These are phyloP conservation scores for Populus euphratica DNA, from an alignment of 345 rosid species.

Conservation along the genomic window DNA sequence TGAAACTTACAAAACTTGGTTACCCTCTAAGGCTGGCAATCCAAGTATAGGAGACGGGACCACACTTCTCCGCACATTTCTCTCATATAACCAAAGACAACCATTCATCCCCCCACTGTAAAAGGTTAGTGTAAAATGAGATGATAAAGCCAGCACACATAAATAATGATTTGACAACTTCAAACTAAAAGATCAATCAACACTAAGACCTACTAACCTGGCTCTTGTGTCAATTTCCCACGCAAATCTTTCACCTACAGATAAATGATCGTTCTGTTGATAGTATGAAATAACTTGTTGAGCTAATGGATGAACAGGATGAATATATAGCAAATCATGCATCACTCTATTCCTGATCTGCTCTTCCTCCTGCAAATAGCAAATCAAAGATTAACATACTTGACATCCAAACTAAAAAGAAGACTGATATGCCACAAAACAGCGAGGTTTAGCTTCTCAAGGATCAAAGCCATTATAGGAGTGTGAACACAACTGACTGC, in stretches of 20 bases:
- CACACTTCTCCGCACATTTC: slow-evolving; percentile 44
- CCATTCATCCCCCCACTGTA: slow-evolving; percentile 95
- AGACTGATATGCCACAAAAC: neutral
- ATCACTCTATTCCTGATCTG: slow-evolving; percentile 71
- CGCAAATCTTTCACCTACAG: slow-evolving; percentile 41
- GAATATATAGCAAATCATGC: slow-evolving; percentile 80
- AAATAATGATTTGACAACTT: slow-evolving; percentile 5
- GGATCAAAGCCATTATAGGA: neutral
- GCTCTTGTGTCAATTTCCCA: slow-evolving; percentile 48
- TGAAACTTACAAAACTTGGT: slow-evolving; percentile 63
- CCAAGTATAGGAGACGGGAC: slow-evolving; percentile 68
- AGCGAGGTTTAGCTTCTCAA: neutral
- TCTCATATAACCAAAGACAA: slow-evolving; percentile 59
- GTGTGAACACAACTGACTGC: neutral
- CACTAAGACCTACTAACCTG: slow-evolving; percentile 46
- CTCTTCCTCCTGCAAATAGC: slow-evolving; percentile 65
- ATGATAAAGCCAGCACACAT: slow-evolving; percentile 21
- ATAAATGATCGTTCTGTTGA: slow-evolving; percentile 27
- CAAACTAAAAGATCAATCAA: slow-evolving; percentile 1
- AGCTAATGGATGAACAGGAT: slow-evolving; percentile 62
- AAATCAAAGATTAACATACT: slow-evolving; percentile 9
- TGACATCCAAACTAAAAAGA: neutral
- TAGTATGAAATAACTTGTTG: slow-evolving; percentile 41
- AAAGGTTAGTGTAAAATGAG: slow-evolving; percentile 18
- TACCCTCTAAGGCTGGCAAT: slow-evolving; percentile 55